Base-by-base conservation (phyloP, 2,329 filamentous ascomycete species). In the Xylariaceae sp. region DNA sequence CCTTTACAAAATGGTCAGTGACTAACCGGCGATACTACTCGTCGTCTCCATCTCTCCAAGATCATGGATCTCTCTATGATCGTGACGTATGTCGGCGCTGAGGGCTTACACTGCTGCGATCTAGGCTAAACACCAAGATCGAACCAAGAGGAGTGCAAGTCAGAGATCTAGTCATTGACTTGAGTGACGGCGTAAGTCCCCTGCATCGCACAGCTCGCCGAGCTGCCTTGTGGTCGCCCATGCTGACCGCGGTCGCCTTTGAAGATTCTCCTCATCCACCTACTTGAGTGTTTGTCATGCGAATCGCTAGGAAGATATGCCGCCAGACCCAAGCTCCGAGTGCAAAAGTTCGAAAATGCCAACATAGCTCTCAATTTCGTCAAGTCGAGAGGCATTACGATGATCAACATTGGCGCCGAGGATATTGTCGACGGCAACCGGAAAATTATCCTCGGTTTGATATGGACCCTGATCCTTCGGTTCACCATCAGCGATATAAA, bases 401-500 rank as follows among this genome's bases (percentile, higher is more conserved):
- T 99, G 88, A 97, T 92, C 66, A 99, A 99, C 68, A 97, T 97
- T 70, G 94, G 94, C 56, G 94, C 94, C 6, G 94, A 97, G 75
- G 94, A 99, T 81, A 90, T 99, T 23, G 94, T 99, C 35, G 93
- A 99, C 74, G 94, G 94, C 41, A 99, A 97, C 75, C 85, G 89
- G 67, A 99, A 97, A 81, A 97, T 99, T 71, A 96, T 97, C 61
- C 81, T 99, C 35, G 94, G 94, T 35, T 80, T 99, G 68, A 97
- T 99, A 75, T 99, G 94, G 94, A 99, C 92, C 4, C 81, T 99
- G 64, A 99, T 99, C 87, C 80, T 97, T 66, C 85, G 94, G 54
- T 99, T 99, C 75, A 99, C 94, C 67, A 99, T 99, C 73, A 97
- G 88, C 74, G 94, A 99, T 75, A 99, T 99, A 78, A 97, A 95